Evolutionary conservation across 139 green algal genomes (phyloP).

Genomic region (Asterochloris erici): DNA sequence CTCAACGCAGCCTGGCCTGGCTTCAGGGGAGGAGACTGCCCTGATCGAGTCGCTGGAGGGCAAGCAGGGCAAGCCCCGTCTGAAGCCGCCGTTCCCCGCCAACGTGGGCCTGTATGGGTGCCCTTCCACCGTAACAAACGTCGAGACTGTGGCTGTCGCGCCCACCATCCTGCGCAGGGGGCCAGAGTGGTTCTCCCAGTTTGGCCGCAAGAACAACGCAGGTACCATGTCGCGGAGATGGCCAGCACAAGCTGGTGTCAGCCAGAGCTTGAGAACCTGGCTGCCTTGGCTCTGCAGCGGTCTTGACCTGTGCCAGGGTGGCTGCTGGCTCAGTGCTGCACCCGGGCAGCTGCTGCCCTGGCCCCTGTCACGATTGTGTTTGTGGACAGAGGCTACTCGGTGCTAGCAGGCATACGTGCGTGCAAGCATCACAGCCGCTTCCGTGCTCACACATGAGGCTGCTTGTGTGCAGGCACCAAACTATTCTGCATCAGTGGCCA

Average conservation of each 20-base stretch:
- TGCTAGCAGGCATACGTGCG: background rate
- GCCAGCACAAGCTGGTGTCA: background rate
- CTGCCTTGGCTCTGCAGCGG: too few species aligned
- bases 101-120: conserved; percentile 96
- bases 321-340: too few species aligned
- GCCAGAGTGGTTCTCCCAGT: conserved; percentile 91
- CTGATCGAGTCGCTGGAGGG: conserved; percentile 96
- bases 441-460: background rate
- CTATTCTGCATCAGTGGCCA: conserved; percentile 98
- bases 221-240: conserved; percentile 16
- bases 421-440: background rate
- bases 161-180: conserved; percentile 96
- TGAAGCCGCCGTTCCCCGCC: conserved; percentile 98
- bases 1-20: too few species aligned
- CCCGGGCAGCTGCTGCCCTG: too few species aligned
- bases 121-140: conserved; percentile 96
- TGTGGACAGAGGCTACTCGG: too few species aligned
- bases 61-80: conserved; percentile 92
- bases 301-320: background rate
- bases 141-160: conserved; percentile 94
- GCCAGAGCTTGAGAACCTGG: background rate
- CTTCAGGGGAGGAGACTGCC: conserved; percentile 89
- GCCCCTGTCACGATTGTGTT: too few species aligned
- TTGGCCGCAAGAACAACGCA: conserved; percentile 96
- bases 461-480: conserved; percentile 78